Evolutionary conservation across 805 yeast genomes (phyloP).

Genomic region (Kodamaea restingae): DNA sequence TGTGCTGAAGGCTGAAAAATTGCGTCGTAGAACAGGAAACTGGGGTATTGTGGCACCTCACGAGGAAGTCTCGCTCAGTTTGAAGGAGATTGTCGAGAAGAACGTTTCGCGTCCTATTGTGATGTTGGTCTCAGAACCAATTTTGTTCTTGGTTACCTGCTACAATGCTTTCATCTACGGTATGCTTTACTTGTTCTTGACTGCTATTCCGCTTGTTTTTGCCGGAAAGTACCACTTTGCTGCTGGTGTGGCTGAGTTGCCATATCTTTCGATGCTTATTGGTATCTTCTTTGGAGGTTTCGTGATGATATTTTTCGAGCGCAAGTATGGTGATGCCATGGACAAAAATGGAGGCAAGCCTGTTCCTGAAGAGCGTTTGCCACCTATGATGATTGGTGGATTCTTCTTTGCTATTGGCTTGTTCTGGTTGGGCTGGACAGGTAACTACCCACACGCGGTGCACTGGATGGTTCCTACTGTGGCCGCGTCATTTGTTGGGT

Average conservation of each 20-base stretch:
- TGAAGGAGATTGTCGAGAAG: constrained; percentile 33
- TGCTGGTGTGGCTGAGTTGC: constrained; percentile 23
- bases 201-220: constrained; percentile 46
- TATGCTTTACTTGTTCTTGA: constrained; percentile 41
- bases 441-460: constrained; percentile 63
- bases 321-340: constrained; percentile 26
- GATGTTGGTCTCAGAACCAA: constrained; percentile 41
- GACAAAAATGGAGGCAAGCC: constrained; percentile 43
- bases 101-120: constrained; percentile 35
- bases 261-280: constrained; percentile 32
- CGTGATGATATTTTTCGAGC: constrained; percentile 26
- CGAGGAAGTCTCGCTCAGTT: constrained; percentile 28
- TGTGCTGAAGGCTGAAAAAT: constrained; percentile 28
- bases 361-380: constrained; percentile 77
- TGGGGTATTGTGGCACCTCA: constrained; percentile 40
- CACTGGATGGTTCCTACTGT: constrained; percentile 72
- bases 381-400: constrained; percentile 71
- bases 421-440: constrained; percentile 87
- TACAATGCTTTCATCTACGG: constrained; percentile 50
- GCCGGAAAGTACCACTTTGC: constrained; percentile 26
- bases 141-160: constrained; percentile 39
- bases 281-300: constrained; percentile 34
- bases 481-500: constrained; percentile 39
- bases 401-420: constrained; percentile 72
- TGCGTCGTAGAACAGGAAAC: constrained; percentile 38